Conservation (phyloP, 2,329 filamentous ascomycete genomes). For the Ophiocordyceps australis region DNA sequence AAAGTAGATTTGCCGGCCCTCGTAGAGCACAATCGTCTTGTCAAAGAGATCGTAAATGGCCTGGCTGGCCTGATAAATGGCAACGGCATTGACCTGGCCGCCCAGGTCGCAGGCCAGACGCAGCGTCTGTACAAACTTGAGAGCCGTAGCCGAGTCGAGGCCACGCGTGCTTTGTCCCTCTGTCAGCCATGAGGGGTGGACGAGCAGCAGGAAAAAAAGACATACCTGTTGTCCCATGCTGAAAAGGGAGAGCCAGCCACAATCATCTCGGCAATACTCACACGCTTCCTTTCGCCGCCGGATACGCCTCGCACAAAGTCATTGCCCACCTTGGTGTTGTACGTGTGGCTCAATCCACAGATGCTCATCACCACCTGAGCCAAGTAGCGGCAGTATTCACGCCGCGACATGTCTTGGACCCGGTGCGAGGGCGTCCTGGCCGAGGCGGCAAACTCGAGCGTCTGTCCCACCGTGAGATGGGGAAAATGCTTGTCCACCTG, state of each 20-base stretch:
- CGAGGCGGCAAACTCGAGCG: conserved; percentile 53
- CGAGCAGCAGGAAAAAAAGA: background rate
- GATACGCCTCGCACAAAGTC: conserved; percentile 55
- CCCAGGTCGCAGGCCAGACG: conserved; percentile 46
- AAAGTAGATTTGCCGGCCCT: conserved; percentile 63
- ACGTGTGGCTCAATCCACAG: conserved; percentile 54
- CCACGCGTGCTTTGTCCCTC: conserved; percentile 36
- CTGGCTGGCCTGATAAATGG: conserved; percentile 56
- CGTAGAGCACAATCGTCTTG: conserved; percentile 56
- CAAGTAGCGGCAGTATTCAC: conserved; percentile 42
- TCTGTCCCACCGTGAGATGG: conserved; percentile 59
- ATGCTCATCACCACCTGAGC: conserved; percentile 50
- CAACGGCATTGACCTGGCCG: conserved; percentile 42
- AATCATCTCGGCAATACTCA: conserved; percentile 65
- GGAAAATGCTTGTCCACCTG: conserved; percentile 57
- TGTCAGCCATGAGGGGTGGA: background rate
- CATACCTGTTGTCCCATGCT: conserved; percentile 49
- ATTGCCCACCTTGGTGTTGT: conserved; percentile 58
- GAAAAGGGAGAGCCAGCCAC: conserved; percentile 38
- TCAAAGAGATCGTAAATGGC: conserved; percentile 57
- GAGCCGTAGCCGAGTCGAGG: conserved; percentile 53
- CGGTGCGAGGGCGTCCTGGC: conserved; percentile 49
- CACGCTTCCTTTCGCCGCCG: conserved; percentile 59
- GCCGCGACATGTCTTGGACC: conserved; percentile 40
- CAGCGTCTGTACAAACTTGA: conserved; percentile 54